Evolutionary conservation across 2,329 filamentous ascomycete genomes (phyloP).

Genomic region (Cercospora beticola): DNA sequence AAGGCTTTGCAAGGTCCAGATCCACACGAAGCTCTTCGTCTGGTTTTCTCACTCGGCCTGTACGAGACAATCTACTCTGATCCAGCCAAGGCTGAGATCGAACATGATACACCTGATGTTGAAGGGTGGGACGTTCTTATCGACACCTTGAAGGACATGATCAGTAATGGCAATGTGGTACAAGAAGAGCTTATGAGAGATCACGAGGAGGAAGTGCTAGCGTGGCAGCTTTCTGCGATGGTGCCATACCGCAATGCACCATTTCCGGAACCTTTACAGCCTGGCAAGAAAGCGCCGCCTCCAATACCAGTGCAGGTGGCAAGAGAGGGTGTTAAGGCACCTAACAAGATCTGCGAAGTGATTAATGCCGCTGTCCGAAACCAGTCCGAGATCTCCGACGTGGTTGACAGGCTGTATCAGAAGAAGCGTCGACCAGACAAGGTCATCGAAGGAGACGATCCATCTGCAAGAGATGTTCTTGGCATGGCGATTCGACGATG

Average conservation of each 20-base stretch:
- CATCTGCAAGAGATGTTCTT: constrained; percentile 59
- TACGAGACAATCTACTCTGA: constrained; percentile 75
- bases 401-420: constrained; percentile 57
- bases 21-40: constrained; percentile 60
- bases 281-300: constrained; percentile 53
- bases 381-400: constrained; percentile 59
- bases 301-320: constrained; percentile 64
- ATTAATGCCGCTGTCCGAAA: constrained; percentile 65
- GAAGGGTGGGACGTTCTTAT: constrained; percentile 65
- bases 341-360: constrained; percentile 72
- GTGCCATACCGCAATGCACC: constrained; percentile 67
- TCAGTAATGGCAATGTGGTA: constrained; percentile 35
- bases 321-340: constrained; percentile 74
- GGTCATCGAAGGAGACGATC: constrained; percentile 44
- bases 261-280: constrained; percentile 40
- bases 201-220: constrained; percentile 65
- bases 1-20: constrained; percentile 83
- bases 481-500: constrained; percentile 74
- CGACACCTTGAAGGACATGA: constrained; percentile 58
- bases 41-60: constrained; percentile 66
- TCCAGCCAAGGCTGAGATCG: constrained; percentile 50
- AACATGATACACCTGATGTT: constrained; percentile 57
- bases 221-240: constrained; percentile 75
- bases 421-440: constrained; percentile 49
- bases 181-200: constrained; percentile 55